Evolutionary conservation across 169 alveolate species (phyloP).

Genomic region (Plasmodium ovale): DNA sequence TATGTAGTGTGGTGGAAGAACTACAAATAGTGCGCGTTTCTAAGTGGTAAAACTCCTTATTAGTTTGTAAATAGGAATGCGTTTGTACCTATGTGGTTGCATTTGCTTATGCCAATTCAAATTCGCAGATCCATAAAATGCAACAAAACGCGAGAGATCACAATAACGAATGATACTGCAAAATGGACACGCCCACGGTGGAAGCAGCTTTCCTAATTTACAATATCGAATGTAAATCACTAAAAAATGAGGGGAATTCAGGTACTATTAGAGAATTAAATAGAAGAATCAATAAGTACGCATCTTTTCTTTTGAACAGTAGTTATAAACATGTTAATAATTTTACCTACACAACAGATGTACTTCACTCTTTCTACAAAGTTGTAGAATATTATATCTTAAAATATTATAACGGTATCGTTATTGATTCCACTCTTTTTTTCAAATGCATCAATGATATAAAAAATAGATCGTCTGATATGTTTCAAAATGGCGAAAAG

Average conservation of each 20-base stretch:
- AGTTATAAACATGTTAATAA: conserved; percentile 67
- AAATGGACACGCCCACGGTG: conserved; percentile 27
- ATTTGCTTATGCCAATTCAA: background rate
- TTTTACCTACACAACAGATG: conserved; percentile 61
- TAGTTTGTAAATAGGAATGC: too few species aligned
- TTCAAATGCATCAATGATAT: conserved; percentile 57
- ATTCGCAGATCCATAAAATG: background rate
- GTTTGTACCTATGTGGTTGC: too few species aligned
- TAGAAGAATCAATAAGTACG: conserved; percentile 45
- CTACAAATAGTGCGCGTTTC: too few species aligned
- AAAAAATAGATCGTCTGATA: conserved; percentile 27
- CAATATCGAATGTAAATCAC: conserved; percentile 15
- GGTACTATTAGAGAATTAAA: conserved; percentile 29
- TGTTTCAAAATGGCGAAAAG: conserved; percentile 30
- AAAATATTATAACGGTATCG: conserved; percentile 50
- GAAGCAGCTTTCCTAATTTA: conserved; percentile 59
- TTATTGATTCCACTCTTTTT: conserved; percentile 55
- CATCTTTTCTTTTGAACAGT: conserved; percentile 11
- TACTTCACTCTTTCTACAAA: conserved; percentile 62
- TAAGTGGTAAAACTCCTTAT: too few species aligned
- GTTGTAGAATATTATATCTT: conserved; percentile 52
- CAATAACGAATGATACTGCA: background rate
- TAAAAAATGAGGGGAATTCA: conserved; percentile 20
- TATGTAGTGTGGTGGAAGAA: too few species aligned
- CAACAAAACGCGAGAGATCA: background rate